Conservation (phyloP, 768 basidiomycete species). For the Phlebiopsis gigantea region DNA sequence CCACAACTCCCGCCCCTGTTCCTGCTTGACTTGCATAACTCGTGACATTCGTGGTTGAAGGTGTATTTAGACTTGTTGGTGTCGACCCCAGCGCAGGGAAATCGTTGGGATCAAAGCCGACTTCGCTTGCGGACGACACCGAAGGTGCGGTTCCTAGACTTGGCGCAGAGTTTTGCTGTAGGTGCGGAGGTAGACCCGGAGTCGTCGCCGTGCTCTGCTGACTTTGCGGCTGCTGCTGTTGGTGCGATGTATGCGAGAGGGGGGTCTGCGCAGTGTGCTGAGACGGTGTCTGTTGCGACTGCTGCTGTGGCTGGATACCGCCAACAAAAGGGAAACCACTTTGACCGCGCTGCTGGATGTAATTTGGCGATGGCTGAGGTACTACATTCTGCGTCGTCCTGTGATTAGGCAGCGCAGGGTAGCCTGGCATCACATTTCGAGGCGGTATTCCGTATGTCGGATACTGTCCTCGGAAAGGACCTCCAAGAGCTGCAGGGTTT, state of each 20-base stretch:
- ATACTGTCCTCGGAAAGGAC: slow-evolving; percentile 55
- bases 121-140: slow-evolving; percentile 64
- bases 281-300: slow-evolving; percentile 26
- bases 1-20: slow-evolving; percentile 45
- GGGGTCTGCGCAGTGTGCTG: slow-evolving; percentile 23
- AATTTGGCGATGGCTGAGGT: slow-evolving; percentile 54
- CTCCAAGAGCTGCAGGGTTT: slow-evolving; percentile 49
- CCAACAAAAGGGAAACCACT: slow-evolving; percentile 66
- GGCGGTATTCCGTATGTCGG: slow-evolving; percentile 58
- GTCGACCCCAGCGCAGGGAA: slow-evolving; percentile 81
- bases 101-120: slow-evolving; percentile 80
- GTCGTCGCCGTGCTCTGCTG: slow-evolving; percentile 37
- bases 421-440: slow-evolving; percentile 49
- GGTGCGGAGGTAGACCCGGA: slow-evolving; percentile 50
- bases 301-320: slow-evolving; percentile 50
- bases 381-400: slow-evolving; percentile 54
- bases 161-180: slow-evolving; percentile 43
- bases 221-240: slow-evolving; percentile 29
- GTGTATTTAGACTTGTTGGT: slow-evolving; percentile 38
- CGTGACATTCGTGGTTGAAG: slow-evolving; percentile 39
- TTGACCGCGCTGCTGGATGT: slow-evolving; percentile 60
- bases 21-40: slow-evolving; percentile 85
- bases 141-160: slow-evolving; percentile 47
- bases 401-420: slow-evolving; percentile 56
- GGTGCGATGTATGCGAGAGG: slow-evolving; percentile 31